A percentile compares a stretch with the other conserved stretches of the same genome.
Conservation (phyloP, 495 filamentous ascomycete genomes). For the Aspergillus coremiiformis region DNA sequence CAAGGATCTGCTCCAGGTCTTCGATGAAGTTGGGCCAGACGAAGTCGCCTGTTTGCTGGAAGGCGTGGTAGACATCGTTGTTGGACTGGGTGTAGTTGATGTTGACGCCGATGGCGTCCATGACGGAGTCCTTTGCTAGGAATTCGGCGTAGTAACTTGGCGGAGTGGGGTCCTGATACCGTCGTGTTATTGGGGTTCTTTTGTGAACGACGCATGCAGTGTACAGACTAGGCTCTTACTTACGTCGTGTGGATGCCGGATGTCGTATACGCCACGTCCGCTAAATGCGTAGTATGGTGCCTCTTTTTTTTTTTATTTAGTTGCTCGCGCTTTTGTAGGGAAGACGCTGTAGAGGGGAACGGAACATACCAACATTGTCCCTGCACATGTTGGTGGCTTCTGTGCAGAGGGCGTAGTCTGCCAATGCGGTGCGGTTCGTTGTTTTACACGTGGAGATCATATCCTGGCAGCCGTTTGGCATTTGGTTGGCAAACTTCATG, state of each 20-base stretch:
- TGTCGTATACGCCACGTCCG: conserved; percentile 55
- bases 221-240: conserved; percentile 15
- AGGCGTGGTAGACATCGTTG: conserved; percentile 44
- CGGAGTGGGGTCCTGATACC: conserved; percentile 53
- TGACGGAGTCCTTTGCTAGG: conserved; percentile 51
- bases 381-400: conserved; percentile 36
- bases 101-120: conserved; percentile 53
- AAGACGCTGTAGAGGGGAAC: conserved; percentile 2
- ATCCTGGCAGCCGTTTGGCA: conserved; percentile 55
- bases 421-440: conserved; percentile 36
- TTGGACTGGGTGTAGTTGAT: conserved; percentile 58
- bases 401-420: conserved; percentile 32
- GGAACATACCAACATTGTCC: conserved; percentile 33
- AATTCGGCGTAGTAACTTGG: conserved; percentile 52
- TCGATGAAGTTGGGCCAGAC: conserved; percentile 45
- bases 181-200: too few species aligned
- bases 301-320: conserved; percentile 27
- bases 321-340: neutral
- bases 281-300: conserved; percentile 24
- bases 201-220: too few species aligned
- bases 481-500: conserved; percentile 42
- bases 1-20: conserved; percentile 46
- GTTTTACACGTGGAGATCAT: conserved; percentile 41
- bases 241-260: conserved; percentile 40
- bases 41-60: conserved; percentile 44